Evolutionary conservation across 352 stramenopile genomes (phyloP), one percentile per base, ranked within the genome.

Genomic region (Phytophthora cryptogea): DNA sequence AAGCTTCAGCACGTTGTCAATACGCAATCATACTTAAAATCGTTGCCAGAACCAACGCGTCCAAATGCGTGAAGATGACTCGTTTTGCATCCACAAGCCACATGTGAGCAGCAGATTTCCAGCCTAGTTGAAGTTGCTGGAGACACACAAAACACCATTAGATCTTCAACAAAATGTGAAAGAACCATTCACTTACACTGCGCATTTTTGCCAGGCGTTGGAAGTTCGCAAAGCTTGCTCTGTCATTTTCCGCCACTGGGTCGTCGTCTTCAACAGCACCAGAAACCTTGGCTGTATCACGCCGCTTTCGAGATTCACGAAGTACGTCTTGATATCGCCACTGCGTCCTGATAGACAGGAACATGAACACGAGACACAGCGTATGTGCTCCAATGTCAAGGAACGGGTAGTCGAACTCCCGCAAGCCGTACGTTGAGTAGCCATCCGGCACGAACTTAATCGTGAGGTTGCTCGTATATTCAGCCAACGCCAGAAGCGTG

Each of bases 331-430:
- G 72, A 55, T 92, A 95, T 16, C 78, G 69, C 71, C 83, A 88
- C 42, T 87, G 72, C 30, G 83, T 91, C 30, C 85, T 83, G 60
- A 90, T 90, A 2, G 83, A 85, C n/a, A 86, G 59, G 64, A 81
- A 92, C 40, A 95, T 91, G 51, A 92, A 74, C 13, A 89, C 63
- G 13, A 93, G 66, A 41, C 80, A 92, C 20, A 89, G 50, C 26
- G 89, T 92, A 52, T 95, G 86, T 8, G 83, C 70, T 16, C 72
- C 78, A 6, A 94, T 72, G 58, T 95, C 84, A 3, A 93, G 54
- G 47, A 89, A 85, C 26, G 80, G 80, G 31, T 90, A 90, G 41
- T 90, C 62, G 49, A 92, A 92, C n/a, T 68, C 62, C 11, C 79
- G 72, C 40, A 94, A 57, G 4, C 84, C 84, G 54, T 86, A 89